Evolutionary conservation across 108 stramenopile genomes (phyloP).

Genomic region (Skeletonema grethae): DNA sequence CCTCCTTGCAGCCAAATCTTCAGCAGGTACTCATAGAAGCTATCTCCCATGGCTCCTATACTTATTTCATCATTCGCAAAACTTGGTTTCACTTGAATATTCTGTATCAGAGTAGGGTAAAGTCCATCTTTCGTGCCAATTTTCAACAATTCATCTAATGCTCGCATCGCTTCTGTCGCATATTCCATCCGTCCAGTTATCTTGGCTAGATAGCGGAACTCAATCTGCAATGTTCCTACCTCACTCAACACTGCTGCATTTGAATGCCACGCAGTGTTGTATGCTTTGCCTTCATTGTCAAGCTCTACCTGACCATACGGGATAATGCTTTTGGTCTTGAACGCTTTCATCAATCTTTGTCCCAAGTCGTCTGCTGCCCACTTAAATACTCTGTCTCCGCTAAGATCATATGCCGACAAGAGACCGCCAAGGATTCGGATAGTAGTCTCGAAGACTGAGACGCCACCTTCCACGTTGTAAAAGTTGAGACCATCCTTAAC

Average conservation of each 20-base stretch:
- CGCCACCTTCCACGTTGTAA: constrained; percentile 38
- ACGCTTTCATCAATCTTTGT: constrained; percentile 20
- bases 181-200: constrained; percentile 44
- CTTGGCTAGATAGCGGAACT: constrained; percentile 39
- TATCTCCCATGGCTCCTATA: constrained; percentile 76
- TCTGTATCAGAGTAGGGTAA: constrained; percentile 42
- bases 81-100: constrained; percentile 20
- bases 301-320: constrained; percentile 34
- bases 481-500: constrained; percentile 45
- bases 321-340: constrained; percentile 33
- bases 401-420: constrained; percentile 76
- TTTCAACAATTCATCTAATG: constrained; percentile 41
- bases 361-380: constrained; percentile 40
- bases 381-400: constrained; percentile 37
- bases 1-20: constrained; percentile 81
- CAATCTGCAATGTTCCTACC: constrained; percentile 38
- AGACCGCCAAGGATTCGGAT: constrained; percentile 93
- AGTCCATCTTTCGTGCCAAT: constrained; percentile 40
- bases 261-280: constrained; percentile 43
- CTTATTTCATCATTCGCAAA: constrained; percentile 54
- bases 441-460: constrained; percentile 93
- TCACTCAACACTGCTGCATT: constrained; percentile 27
- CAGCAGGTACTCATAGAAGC: constrained; percentile 77
- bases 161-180: constrained; percentile 38
- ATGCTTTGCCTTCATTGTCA: constrained; percentile 15